These are phyloP conservation scores for Xylaria sp. DNA, from an alignment of 2,329 filamentous ascomycete species.

Conservation along the genomic window DNA sequence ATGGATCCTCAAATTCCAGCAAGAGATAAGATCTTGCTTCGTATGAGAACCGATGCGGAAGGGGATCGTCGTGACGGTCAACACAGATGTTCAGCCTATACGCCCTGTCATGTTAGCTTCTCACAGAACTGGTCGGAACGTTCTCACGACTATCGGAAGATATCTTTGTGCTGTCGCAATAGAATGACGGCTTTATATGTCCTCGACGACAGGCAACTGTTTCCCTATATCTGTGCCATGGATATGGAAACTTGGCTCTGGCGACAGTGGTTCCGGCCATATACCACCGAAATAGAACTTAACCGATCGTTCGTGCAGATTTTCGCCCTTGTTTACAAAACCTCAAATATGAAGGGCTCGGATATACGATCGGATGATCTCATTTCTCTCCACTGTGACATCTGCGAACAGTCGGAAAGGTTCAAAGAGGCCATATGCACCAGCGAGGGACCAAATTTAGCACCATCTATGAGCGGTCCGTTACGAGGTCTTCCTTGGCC, in stretches of 20 bases:
- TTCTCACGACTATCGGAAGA: background rate
- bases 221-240: background rate
- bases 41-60: slow-evolving; percentile 5
- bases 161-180: background rate
- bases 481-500: slow-evolving; percentile 16
- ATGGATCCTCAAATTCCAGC: background rate
- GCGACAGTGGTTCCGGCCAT: slow-evolving; percentile 7
- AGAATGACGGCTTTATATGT: slow-evolving; percentile 9
- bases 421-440: slow-evolving; percentile 6
- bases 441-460: background rate
- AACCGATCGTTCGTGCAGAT: slow-evolving; percentile 7
- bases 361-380: slow-evolving; percentile 7
- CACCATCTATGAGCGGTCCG: slow-evolving; percentile 10
- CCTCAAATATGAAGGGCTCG: background rate
- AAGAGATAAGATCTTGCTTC: slow-evolving; percentile 14
- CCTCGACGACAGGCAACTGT: slow-evolving; percentile 4
- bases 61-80: background rate
- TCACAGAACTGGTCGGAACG: background rate
- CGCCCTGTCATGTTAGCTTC: background rate
- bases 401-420: slow-evolving; percentile 18
- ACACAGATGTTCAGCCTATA: background rate
- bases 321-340: slow-evolving; percentile 6
- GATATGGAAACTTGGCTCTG: slow-evolving; percentile 3
- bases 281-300: slow-evolving; percentile 10
- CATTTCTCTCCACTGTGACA: slow-evolving; percentile 7